phyloP scores from a whole-genome alignment of 768 basidiomycete species.

The Calvatia gigantea region DNA sequence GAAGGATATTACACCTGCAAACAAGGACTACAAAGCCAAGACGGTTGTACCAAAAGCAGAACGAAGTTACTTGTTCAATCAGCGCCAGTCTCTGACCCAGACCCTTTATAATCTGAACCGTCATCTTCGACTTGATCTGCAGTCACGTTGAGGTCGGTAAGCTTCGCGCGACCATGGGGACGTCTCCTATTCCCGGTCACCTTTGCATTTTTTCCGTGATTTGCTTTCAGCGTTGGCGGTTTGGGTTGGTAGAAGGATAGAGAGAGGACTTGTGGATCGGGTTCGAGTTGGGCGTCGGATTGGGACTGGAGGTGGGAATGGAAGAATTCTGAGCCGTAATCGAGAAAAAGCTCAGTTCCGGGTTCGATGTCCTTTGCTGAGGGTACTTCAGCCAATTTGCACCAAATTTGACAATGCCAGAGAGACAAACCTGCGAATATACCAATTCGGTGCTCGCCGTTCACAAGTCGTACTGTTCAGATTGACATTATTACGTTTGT shows the following conservation, averaged over 20 bases:
- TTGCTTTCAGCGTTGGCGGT: background rate
- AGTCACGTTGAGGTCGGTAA: no score
- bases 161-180: no score
- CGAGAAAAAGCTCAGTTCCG: constrained; percentile 16
- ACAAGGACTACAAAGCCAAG: no score
- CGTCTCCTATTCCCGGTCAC: background rate
- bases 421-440: constrained; percentile 11
- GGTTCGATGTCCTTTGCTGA: constrained; percentile 11
- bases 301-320: background rate
- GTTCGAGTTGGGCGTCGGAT: background rate
- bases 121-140: no score
- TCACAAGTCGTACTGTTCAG: constrained; percentile 10
- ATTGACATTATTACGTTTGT: background rate
- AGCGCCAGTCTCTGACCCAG: no score
- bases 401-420: no score
- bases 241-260: background rate
- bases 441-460: constrained; percentile 14
- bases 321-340: constrained; percentile 16
- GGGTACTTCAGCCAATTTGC: no score
- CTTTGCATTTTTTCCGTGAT: background rate
- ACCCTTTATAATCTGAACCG: no score
- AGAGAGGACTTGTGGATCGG: background rate
- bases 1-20: no score
- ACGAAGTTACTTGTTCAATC: no score
- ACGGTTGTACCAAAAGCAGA: no score